phyloP scores from a whole-genome alignment of 192 early-diverging fungal genomes.

The Rhizophagus sp. region DNA sequence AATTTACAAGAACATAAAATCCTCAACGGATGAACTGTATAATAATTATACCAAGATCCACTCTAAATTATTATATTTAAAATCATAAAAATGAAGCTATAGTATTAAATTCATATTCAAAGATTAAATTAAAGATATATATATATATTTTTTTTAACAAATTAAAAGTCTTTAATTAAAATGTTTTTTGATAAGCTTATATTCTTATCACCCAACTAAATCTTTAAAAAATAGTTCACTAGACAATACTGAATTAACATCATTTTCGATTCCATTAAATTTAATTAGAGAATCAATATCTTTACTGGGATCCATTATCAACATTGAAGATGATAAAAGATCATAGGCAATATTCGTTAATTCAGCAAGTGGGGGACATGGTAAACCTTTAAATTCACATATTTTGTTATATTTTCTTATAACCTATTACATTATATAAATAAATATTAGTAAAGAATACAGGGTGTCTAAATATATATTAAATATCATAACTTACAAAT shows the following conservation, averaged over 20 bases:
- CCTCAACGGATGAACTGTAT: no score
- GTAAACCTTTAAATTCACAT: background rate
- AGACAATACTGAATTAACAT: background rate
- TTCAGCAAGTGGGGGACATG: background rate
- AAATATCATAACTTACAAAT: constrained; percentile 60
- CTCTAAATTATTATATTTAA: no score
- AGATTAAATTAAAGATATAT: no score
- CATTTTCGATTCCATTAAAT: background rate
- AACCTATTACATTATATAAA: background rate
- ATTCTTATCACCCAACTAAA: background rate
- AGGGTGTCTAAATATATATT: background rate
- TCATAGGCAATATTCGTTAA: constrained; percentile 5
- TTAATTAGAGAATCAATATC: background rate
- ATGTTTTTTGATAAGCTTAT: no score
- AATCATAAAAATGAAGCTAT: no score
- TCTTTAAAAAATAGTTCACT: background rate
- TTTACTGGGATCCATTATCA: constrained; percentile 4
- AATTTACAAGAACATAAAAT: no score
- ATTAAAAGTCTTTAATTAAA: no score
- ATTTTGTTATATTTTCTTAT: constrained; percentile 1
- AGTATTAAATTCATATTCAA: no score
- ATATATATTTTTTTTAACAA: no score
- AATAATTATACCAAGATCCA: no score
- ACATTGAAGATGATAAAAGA: constrained; percentile 1
- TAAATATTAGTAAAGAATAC: background rate